Conservation (phyloP, 208 protist species). For the Strigomonas culicis region DNA sequence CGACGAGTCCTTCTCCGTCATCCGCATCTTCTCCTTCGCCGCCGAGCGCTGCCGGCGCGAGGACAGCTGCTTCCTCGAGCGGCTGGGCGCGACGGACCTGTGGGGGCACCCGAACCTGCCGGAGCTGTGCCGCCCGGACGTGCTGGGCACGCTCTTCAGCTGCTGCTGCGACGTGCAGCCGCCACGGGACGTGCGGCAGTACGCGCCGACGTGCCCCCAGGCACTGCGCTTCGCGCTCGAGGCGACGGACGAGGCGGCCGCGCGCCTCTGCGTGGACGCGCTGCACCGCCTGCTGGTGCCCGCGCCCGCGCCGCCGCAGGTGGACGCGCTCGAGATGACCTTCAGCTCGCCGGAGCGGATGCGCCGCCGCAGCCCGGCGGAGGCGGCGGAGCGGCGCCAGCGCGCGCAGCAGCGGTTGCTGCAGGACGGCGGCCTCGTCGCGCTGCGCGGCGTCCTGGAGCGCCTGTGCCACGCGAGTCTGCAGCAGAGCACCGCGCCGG, state of each 20-base stretch:
- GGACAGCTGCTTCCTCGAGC: conserved; percentile 38
- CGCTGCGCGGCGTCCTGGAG: conserved; percentile 42
- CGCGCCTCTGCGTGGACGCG: conserved; percentile 35
- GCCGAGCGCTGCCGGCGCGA: conserved; percentile 27
- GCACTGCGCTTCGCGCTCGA: conserved; percentile 52
- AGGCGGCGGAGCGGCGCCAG: conserved; percentile 17
- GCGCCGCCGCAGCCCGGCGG: too few species aligned
- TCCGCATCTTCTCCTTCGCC: conserved; percentile 55
- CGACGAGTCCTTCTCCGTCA: conserved; percentile 48
- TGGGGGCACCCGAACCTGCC: conserved; percentile 46
- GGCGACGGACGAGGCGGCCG: conserved; percentile 25
- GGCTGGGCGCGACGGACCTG: conserved; percentile 52
- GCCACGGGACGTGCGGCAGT: conserved; percentile 35
- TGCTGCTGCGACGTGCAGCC: conserved; percentile 54
- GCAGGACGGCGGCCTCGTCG: conserved; percentile 35
- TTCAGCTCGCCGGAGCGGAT: too few species aligned
- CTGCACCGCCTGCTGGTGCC: conserved; percentile 16
- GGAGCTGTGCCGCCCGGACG: conserved; percentile 37
- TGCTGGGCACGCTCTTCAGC: conserved; percentile 52
- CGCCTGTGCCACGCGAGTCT: conserved; percentile 47
- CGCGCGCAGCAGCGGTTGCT: conserved; percentile 44
- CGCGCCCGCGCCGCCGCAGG: too few species aligned
- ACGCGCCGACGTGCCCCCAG: conserved; percentile 54
- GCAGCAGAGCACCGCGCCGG: conserved; percentile 25
- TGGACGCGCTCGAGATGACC: too few species aligned